A percentile compares a stretch with the other conserved stretches of the same genome.
Evolutionary conservation across 768 basidiomycete species (phyloP).

Genomic region (Tulasnella sp.): DNA sequence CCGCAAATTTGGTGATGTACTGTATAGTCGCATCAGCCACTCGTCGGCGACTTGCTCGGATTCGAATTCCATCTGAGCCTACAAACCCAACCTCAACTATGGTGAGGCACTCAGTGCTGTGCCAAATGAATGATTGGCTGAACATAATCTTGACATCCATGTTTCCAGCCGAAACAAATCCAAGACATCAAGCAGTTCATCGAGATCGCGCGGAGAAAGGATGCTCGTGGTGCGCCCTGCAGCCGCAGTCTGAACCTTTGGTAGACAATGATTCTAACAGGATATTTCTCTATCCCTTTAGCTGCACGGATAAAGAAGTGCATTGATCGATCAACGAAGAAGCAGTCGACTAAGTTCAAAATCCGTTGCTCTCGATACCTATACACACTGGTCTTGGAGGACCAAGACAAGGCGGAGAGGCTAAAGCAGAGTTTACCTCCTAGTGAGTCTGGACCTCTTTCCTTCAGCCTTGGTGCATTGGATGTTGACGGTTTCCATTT

Average conservation of each 20-base stretch:
- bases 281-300: conserved; percentile 27
- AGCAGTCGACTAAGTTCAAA: conserved; percentile 94
- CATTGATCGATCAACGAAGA: conserved; percentile 44
- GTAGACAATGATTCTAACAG: conserved; percentile 9
- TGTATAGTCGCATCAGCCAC: too few species aligned
- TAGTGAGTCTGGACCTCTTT: conserved; percentile 42
- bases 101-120: not conserved
- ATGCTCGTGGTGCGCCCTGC: conserved; percentile 74
- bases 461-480: not conserved
- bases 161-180: conserved; percentile 84
- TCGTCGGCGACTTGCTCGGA: too few species aligned
- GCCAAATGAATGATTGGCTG: too few species aligned
- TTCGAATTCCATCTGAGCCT: not conserved
- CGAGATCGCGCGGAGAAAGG: conserved; percentile 92
- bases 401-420: conserved; percentile 98
- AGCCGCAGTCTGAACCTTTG: not conserved
- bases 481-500: not conserved
- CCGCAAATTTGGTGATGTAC: too few species aligned
- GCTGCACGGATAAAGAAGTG: conserved; percentile 99
- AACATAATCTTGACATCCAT: too few species aligned
- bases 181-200: conserved; percentile 98
- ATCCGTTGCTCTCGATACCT: conserved; percentile 92
- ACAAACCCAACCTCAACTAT: conserved; percentile 1
- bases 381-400: conserved; percentile 93
- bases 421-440: conserved; percentile 91